Evolutionary conservation across 805 yeast genomes (phyloP).

Genomic region (Zygosaccharomyces kombuchaensis): DNA sequence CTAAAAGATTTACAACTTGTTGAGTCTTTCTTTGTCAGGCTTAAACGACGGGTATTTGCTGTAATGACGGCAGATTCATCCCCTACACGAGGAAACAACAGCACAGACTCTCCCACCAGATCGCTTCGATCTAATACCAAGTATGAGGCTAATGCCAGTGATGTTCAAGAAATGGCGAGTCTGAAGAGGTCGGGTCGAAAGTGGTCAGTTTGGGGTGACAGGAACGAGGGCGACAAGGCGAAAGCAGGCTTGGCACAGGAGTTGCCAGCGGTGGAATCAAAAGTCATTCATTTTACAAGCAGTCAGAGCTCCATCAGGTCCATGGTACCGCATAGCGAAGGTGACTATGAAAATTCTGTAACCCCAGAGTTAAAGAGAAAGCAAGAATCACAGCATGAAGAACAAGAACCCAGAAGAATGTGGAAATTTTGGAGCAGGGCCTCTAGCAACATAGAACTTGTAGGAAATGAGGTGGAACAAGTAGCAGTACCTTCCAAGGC

Average conservation of each 20-base stretch:
- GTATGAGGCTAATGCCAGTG: constrained; percentile 2
- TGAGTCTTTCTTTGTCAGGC: background rate
- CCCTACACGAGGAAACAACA: constrained; percentile 3
- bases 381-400: background rate
- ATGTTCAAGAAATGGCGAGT: background rate
- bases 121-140: constrained; percentile 9
- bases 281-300: background rate
- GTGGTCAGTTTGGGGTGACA: constrained; percentile 13
- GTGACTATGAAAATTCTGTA: background rate
- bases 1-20: background rate
- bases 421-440: constrained; percentile 26
- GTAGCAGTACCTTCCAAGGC: constrained; percentile 5
- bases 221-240: constrained; percentile 2
- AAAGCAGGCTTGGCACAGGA: background rate
- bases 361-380: constrained; percentile 6
- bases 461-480: constrained; percentile 7
- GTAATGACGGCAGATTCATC: constrained; percentile 6
- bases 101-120: constrained; percentile 3
- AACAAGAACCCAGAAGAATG: constrained; percentile 10
- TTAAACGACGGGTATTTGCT: background rate
- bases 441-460: constrained; percentile 1
- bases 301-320: constrained; percentile 7
- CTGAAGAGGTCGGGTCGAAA: constrained; percentile 5
- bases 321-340: background rate
- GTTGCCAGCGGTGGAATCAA: background rate